Evolutionary conservation across 805 yeast species (phyloP).

Genomic region (Ogataea zsoltii): DNA sequence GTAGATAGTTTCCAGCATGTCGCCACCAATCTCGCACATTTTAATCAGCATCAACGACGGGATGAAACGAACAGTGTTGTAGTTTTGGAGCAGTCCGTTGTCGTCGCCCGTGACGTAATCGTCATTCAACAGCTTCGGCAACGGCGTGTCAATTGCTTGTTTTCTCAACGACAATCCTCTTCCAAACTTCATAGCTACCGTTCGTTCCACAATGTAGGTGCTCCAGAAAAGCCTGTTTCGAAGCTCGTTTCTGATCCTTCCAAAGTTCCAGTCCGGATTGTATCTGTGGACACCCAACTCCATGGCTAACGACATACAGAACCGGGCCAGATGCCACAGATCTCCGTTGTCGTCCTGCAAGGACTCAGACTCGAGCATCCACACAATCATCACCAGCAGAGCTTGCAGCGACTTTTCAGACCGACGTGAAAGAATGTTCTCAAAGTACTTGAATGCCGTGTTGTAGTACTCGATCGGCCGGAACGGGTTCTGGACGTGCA

Average conservation of each 20-base stretch:
- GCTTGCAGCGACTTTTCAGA: slow-evolving; percentile 27
- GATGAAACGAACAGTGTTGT: slow-evolving; percentile 20
- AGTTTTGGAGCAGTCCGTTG: slow-evolving; percentile 2
- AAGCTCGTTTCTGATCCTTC: slow-evolving; percentile 22
- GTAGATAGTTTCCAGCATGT: slow-evolving; percentile 27
- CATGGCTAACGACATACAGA: slow-evolving; percentile 30
- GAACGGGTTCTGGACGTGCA: slow-evolving; percentile 18
- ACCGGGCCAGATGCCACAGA: slow-evolving; percentile 28
- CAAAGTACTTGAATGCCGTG: slow-evolving; percentile 27
- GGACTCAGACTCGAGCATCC: slow-evolving; percentile 25
- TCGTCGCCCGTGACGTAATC: slow-evolving; percentile 18
- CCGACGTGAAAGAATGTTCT: slow-evolving; percentile 21
- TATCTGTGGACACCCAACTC: slow-evolving; percentile 29
- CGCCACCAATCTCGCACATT: slow-evolving; percentile 24
- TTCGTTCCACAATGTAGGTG: slow-evolving; percentile 25
- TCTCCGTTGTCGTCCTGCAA: slow-evolving; percentile 29
- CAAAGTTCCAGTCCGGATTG: slow-evolving; percentile 30
- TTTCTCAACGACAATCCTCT: slow-evolving; percentile 27
- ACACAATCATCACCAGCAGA: slow-evolving; percentile 21
- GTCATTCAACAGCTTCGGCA: slow-evolving; percentile 22
- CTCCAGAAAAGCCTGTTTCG: slow-evolving; percentile 30
- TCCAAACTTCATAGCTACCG: slow-evolving; percentile 30
- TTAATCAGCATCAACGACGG: slow-evolving; percentile 22
- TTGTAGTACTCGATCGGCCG: slow-evolving; percentile 25
- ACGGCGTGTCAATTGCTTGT: slow-evolving; percentile 29